phyloP scores from a whole-genome alignment of 805 yeast species.

The Ogataea allantospora region DNA sequence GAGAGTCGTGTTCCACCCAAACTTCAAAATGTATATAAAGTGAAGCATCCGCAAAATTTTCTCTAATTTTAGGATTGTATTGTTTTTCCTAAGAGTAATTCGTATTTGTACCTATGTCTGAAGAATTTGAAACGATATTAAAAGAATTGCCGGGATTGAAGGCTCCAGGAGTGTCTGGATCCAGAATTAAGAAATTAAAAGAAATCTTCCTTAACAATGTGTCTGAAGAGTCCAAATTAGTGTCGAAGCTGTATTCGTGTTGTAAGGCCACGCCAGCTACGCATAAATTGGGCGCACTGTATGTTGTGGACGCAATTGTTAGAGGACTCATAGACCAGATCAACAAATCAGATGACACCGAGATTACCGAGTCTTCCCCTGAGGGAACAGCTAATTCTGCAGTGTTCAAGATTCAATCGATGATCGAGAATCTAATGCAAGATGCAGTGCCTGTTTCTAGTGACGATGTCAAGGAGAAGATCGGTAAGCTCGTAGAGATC shows the following conservation, averaged over 20 bases:
- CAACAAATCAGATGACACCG: constrained; percentile 55
- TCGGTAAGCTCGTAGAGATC: constrained; percentile 81
- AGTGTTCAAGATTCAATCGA: constrained; percentile 58
- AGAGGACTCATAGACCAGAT: constrained; percentile 74
- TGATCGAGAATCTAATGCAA: constrained; percentile 62
- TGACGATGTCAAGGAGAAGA: constrained; percentile 65
- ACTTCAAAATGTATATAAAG: too few species aligned
- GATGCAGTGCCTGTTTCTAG: constrained; percentile 56
- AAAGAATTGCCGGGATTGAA: constrained; percentile 56
- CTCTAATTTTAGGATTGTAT: constrained; percentile 5
- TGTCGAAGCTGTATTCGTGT: constrained; percentile 58
- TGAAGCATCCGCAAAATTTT: too few species aligned
- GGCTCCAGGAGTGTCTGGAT: constrained; percentile 93
- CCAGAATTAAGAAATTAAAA: constrained; percentile 85
- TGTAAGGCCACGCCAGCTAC: constrained; percentile 71
- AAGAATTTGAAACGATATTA: constrained; percentile 47
- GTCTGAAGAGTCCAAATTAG: constrained; percentile 44
- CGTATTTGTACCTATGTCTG: constrained; percentile 23
- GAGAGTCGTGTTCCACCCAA: constrained; percentile 2
- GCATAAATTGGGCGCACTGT: constrained; percentile 87
- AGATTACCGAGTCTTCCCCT: constrained; percentile 47
- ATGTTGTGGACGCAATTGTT: constrained; percentile 89
- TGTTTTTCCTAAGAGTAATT: constrained; percentile 14
- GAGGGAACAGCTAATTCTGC: constrained; percentile 78
- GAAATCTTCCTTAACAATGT: constrained; percentile 74